Evolutionary conservation across 805 yeast species (phyloP), one percentile per base, ranked within the genome.

Genomic region (Pichia heedii): DNA sequence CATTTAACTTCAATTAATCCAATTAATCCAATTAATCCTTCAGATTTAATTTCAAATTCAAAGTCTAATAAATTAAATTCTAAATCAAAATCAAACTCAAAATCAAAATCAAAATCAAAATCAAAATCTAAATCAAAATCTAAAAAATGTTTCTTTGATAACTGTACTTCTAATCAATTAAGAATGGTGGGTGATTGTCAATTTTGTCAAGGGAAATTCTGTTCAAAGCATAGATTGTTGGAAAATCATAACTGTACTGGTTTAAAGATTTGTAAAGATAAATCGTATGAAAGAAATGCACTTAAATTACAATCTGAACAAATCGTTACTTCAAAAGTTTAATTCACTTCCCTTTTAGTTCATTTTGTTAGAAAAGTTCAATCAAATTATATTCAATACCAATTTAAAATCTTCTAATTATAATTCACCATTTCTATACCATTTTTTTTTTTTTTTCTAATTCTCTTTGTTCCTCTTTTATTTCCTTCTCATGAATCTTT

Each of bases 201-300:
- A 42, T 83, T 80, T 58, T 87, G 96, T 62, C 76, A 76, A 39
- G 94, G 95, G 37, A 82, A 81, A 56, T 87, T 77, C 62, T 87
- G 96, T 63, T 81, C 90, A 27, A 82, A 83, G 55, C 96, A 87
- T 66, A 74, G 96, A 44, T 69, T 87, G 44, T 69, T 88, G 65
- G 96, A 87, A 63, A 87, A 81, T 61, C 96, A 87, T 64, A 61
- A 71, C 46, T 87, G 96, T 60, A 69, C 73, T 45, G 95, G 93
- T 7, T 71, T 87, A 46, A 82, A 81, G 56, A 72, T 67, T 50
- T 86, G 94, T 68, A 85, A 85, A 68, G 89, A 86, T 54, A 77
- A 74, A 54, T 78, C 86, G 52, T 94, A 85, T 55, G 89, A 84
- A 52, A 67, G 86, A 51, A 87, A 87, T 58, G 96, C 96, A 36